Evolutionary conservation across 352 stramenopile species (phyloP).

Genomic region (Phytophthora pseudosyringae): DNA sequence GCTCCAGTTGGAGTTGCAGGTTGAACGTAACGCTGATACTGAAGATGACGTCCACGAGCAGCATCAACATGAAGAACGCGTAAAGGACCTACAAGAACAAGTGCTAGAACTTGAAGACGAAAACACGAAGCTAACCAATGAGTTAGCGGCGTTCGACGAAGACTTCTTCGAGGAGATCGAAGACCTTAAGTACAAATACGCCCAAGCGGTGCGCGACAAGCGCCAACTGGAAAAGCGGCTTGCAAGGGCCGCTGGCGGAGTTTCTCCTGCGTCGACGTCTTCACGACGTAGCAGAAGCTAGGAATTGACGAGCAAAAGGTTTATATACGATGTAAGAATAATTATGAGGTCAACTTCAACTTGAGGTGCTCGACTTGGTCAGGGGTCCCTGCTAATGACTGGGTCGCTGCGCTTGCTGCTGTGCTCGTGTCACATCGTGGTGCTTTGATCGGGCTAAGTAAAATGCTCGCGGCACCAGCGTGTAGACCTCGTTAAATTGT

Average conservation of each 20-base stretch:
- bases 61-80: conserved; percentile 15
- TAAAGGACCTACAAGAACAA: conserved; percentile 53
- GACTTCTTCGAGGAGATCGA: conserved; percentile 97
- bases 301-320: neutral
- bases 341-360: too few relatives aligned
- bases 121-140: conserved; percentile 72
- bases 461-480: too few relatives aligned
- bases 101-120: conserved; percentile 64
- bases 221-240: conserved; percentile 59
- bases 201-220: conserved; percentile 85
- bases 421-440: too few relatives aligned
- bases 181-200: conserved; percentile 96
- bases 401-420: too few relatives aligned
- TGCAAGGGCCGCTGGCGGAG: conserved; percentile 7
- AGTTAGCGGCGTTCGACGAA: conserved; percentile 92
- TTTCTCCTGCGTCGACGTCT: conserved; percentile 19
- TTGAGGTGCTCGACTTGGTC: too few relatives aligned
- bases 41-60: conserved; percentile 10
- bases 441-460: too few relatives aligned
- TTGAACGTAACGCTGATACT: conserved; percentile 16
- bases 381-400: too few relatives aligned
- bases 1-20: conserved; percentile 28
- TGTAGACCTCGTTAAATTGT: too few relatives aligned
- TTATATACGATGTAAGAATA: too few relatives aligned
- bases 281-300: conserved; percentile 27